Evolutionary conservation across 495 filamentous ascomycete species (phyloP).

Genomic region (Wilcoxina mikolae): DNA sequence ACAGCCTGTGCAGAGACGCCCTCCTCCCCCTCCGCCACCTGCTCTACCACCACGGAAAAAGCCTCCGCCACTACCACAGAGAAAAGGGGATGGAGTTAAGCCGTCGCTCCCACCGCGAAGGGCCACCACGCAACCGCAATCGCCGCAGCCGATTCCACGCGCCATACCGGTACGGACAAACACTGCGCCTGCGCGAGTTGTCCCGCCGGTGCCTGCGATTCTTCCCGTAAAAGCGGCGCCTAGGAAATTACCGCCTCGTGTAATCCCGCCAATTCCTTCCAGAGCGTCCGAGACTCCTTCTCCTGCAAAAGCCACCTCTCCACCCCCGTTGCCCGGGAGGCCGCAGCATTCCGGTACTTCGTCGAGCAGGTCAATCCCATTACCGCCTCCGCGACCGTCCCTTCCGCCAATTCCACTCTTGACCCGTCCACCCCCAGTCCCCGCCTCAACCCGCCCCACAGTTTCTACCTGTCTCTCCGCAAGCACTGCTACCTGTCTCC

Average conservation of each 20-base stretch:
- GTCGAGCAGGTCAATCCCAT: constrained; percentile 2
- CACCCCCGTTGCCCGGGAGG: not conserved
- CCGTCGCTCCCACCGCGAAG: constrained; percentile 6
- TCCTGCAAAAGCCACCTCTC: not conserved
- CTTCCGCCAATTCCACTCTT: constrained; percentile 32
- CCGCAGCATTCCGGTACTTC: not conserved
- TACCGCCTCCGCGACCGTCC: constrained; percentile 23
- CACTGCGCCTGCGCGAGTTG: not conserved
- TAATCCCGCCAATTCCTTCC: constrained; percentile 12
- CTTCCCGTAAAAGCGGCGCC: not conserved
- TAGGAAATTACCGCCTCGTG: not conserved
- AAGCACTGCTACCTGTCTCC: constrained; percentile 41
- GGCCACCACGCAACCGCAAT: not conserved
- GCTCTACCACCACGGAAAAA: not conserved
- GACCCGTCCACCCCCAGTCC: constrained; percentile 23
- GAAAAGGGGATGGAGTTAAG: constrained; percentile 6
- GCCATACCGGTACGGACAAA: constrained; percentile 15
- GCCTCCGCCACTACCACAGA: not conserved
- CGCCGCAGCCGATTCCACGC: not conserved
- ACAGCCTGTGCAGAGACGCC: not conserved
- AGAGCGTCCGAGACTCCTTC: not conserved
- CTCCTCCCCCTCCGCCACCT: not conserved
- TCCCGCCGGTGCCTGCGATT: not conserved
- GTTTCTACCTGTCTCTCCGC: not conserved
- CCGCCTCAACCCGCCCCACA: constrained; percentile 20